These are phyloP conservation scores for Phytophthora vignae DNA, from an alignment of 352 stramenopile species.

Conservation along the genomic window DNA sequence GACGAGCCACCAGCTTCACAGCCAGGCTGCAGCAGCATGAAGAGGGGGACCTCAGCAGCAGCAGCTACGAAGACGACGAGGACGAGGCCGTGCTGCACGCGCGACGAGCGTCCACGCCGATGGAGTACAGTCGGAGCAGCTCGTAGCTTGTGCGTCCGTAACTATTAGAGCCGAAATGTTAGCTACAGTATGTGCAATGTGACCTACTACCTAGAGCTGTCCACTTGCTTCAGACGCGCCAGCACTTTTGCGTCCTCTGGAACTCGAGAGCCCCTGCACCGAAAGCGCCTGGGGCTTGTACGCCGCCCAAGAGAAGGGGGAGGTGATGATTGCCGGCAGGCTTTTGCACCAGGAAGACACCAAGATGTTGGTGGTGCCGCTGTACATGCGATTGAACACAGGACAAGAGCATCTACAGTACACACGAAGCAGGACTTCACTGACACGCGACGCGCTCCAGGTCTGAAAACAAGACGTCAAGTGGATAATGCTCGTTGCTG, in stretches of 20 bases:
- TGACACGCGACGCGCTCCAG: too few relatives aligned
- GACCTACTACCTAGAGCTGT: slow-evolving; percentile 7
- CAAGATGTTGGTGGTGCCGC: slow-evolving; percentile 34
- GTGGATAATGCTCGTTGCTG: slow-evolving; percentile 28
- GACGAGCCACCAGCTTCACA: slow-evolving; percentile 32
- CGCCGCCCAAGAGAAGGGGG: slow-evolving; percentile 37
- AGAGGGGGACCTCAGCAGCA: slow-evolving; percentile 11
- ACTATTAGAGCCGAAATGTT: slow-evolving; percentile 7
- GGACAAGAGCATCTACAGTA: slow-evolving; percentile 3
- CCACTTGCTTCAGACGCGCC: slow-evolving; percentile 3
- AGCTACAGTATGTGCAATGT: slow-evolving; percentile 10
- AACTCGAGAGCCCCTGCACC: slow-evolving; percentile 18
- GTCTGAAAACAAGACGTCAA: slow-evolving; percentile 21
- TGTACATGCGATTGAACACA: slow-evolving; percentile 20
- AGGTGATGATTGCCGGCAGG: slow-evolving; percentile 20
- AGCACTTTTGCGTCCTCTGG: slow-evolving; percentile 8
- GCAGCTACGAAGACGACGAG: slow-evolving; percentile 20
- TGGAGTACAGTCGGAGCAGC: slow-evolving; percentile 23
- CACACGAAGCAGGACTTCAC: too few relatives aligned
- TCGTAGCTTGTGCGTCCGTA: slow-evolving; percentile 11
- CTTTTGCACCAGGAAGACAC: slow-evolving; percentile 29
- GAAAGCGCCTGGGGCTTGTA: slow-evolving; percentile 36
- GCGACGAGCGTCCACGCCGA: slow-evolving; percentile 28
- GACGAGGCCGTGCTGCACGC: slow-evolving; percentile 21
- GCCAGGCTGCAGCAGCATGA: slow-evolving; percentile 27